Percentiles rank a stretch among this genome's conserved stretches.
Conservation (phyloP, 1,284 basidiomycete genomes). For the Veloporphyrellus conicus region DNA sequence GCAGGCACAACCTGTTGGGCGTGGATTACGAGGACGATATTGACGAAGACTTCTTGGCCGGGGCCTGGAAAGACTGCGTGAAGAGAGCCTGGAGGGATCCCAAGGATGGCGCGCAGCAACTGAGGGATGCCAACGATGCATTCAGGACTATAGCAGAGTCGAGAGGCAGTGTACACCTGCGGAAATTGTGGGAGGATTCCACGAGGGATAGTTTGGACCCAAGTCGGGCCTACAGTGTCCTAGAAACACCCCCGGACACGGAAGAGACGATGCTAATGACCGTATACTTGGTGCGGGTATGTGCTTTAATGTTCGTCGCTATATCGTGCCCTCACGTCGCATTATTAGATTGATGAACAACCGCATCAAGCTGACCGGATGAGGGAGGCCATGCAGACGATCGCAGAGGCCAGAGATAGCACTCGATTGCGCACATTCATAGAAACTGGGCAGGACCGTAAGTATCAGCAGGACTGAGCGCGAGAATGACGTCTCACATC, state of each 20-base stretch:
- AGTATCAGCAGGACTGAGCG: slow-evolving; percentile 30
- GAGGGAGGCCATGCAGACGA: slow-evolving; percentile 62
- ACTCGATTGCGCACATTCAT: slow-evolving; percentile 64
- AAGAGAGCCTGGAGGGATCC: slow-evolving; percentile 59
- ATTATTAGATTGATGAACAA: slow-evolving; percentile 62
- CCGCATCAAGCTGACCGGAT: slow-evolving; percentile 59
- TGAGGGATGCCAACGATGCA: slow-evolving; percentile 56
- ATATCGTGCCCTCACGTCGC: slow-evolving; percentile 6
- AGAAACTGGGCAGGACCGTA: slow-evolving; percentile 68
- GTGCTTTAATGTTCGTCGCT: slow-evolving; percentile 27
- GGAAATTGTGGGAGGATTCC: slow-evolving; percentile 50
- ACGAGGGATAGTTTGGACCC: slow-evolving; percentile 62
- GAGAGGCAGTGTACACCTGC: slow-evolving; percentile 48
- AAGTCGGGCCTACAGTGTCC: slow-evolving; percentile 65
- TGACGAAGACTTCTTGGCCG: slow-evolving; percentile 61
- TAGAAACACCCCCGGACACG: slow-evolving; percentile 66
- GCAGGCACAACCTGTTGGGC: slow-evolving; percentile 50
- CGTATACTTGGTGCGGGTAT: slow-evolving; percentile 69
- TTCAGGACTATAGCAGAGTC: slow-evolving; percentile 62
- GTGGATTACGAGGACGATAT: slow-evolving; percentile 66
- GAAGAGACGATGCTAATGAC: slow-evolving; percentile 76
- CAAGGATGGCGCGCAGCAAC: slow-evolving; percentile 40
- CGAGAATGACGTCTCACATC: slow-evolving; percentile 6
- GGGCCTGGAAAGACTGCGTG: slow-evolving; percentile 63
- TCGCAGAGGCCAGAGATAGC: slow-evolving; percentile 71